These are phyloP conservation scores for Colletotrichum sp. DNA, from an alignment of 2,329 filamentous ascomycete genomes.

Conservation along the genomic window DNA sequence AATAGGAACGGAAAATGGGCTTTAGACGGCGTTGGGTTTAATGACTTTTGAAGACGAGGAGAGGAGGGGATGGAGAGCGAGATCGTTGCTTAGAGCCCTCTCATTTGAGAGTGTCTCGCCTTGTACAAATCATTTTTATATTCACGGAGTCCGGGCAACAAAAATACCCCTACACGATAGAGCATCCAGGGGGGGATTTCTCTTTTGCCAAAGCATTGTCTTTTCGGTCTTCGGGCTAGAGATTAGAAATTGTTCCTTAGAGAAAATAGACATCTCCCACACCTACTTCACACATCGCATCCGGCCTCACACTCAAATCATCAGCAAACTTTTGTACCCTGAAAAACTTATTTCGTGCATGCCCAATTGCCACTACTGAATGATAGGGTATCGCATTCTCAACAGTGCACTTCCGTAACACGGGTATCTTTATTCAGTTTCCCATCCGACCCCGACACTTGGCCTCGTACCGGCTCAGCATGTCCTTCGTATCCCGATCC, in stretches of 20 bases:
- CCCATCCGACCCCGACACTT: slow-evolving; percentile 40
- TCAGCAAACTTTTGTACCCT: not conserved
- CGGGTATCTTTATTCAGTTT: not conserved
- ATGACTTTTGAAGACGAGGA: not conserved
- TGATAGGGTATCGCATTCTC: not conserved
- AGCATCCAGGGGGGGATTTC: not conserved
- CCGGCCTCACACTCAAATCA: not conserved
- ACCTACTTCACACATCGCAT: not conserved
- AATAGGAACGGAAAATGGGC: not conserved
- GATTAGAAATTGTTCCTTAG: not conserved
- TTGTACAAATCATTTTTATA: slow-evolving; percentile 9
- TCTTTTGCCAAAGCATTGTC: not conserved
- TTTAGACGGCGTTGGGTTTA: slow-evolving; percentile 7
- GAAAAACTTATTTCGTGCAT: not conserved
- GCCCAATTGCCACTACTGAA: not conserved
- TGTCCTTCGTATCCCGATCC: slow-evolving; percentile 46
- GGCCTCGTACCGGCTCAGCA: slow-evolving; percentile 46
- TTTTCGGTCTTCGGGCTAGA: not conserved
- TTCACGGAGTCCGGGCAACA: not conserved
- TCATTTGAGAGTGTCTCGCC: not conserved
- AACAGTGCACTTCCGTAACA: not conserved
- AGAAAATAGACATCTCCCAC: slow-evolving; percentile 3
- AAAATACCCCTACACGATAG: slow-evolving; percentile 18
- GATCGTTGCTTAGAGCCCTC: not conserved
- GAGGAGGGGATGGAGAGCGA: not conserved